A percentile compares a stretch with the other conserved stretches of the same genome.
phyloP scores from a whole-genome alignment of 306 rosid genomes.

The Calophaca sinica region DNA sequence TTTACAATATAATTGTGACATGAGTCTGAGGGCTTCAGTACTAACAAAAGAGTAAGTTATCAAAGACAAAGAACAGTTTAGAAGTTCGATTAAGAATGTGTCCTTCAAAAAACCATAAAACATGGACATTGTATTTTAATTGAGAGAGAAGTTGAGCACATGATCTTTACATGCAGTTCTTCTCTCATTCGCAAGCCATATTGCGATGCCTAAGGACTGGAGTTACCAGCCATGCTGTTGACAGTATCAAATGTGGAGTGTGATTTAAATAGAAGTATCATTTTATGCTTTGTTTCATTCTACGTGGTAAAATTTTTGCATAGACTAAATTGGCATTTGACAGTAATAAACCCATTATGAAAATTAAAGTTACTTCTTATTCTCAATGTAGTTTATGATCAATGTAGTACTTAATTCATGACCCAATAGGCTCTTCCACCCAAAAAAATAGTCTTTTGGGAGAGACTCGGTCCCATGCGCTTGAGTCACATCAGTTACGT shows the following conservation, averaged over 20 bases:
- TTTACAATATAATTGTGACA: background rate
- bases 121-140: background rate
- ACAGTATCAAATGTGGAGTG: background rate
- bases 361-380: background rate
- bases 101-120: background rate
- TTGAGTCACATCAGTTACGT: too few relatives aligned
- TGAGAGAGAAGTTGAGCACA: background rate
- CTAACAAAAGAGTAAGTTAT: conserved; percentile 4
- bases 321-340: background rate
- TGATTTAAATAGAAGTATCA: background rate
- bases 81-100: background rate
- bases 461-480: too few relatives aligned
- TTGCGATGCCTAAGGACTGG: conserved; percentile 1
- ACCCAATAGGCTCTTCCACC: background rate
- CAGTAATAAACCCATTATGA: background rate
- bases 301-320: background rate
- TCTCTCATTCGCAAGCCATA: background rate
- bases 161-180: background rate
- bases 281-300: conserved; percentile 12
- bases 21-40: conserved; percentile 11
- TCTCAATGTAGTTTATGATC: background rate
- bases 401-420: too few relatives aligned
- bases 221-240: conserved; percentile 25
- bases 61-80: conserved; percentile 13
- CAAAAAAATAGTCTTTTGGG: background rate